Percentiles rank a stretch among this genome's conserved stretches.
These are phyloP conservation scores for Neltuma alba DNA, from an alignment of 306 rosid species.

Conservation along the genomic window DNA sequence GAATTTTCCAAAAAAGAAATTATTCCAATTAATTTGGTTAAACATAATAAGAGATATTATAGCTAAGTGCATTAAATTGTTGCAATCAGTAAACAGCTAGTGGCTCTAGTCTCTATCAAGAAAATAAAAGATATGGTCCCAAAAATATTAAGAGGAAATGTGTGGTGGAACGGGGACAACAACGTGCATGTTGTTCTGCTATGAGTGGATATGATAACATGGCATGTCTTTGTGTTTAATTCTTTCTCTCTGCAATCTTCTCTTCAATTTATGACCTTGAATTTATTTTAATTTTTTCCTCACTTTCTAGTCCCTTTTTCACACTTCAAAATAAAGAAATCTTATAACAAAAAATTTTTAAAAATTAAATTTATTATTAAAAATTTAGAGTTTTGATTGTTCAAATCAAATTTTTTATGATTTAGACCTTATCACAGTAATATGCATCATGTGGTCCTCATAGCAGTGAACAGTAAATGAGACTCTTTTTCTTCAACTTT, in stretches of 20 bases:
- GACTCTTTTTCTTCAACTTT: too few relatives aligned
- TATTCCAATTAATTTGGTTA: neutral
- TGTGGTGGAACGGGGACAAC: conserved; percentile 13
- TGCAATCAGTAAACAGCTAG: conserved; percentile 21
- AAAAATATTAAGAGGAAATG: conserved; percentile 1
- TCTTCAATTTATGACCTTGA: neutral
- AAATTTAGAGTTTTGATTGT: too few relatives aligned
- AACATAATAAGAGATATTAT: neutral
- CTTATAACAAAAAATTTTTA: too few relatives aligned
- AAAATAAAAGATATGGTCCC: conserved; percentile 34
- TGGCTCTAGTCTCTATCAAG: conserved; percentile 31
- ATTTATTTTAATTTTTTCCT: neutral
- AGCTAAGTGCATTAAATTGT: neutral
- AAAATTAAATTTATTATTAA: too few relatives aligned
- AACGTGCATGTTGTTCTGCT: neutral
- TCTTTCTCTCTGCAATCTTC: conserved; percentile 10
- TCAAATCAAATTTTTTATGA: too few relatives aligned
- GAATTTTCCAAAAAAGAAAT: neutral
- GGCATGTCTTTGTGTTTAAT: neutral
- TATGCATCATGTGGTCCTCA: too few relatives aligned
- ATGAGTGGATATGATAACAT: conserved; percentile 6
- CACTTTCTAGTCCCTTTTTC: neutral
- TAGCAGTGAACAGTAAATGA: too few relatives aligned
- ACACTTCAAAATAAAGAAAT: too few relatives aligned
- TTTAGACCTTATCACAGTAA: too few relatives aligned